Evolutionary conservation across 208 protist species (phyloP).

Genomic region (Leishmania aethiopica): DNA sequence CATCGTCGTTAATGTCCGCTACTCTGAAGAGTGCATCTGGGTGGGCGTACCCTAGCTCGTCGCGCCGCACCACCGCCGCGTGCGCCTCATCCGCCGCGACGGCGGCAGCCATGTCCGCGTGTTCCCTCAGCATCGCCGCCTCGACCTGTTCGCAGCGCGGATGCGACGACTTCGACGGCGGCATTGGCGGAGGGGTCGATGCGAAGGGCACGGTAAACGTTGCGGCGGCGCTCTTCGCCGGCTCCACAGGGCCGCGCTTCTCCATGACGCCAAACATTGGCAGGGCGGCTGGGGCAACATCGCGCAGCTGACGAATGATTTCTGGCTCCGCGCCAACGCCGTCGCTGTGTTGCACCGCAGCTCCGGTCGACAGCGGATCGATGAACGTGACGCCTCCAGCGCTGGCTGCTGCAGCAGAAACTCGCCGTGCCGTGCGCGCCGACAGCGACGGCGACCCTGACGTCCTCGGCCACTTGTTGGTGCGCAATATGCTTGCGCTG

Average conservation of each 20-base stretch:
- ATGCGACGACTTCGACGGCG: not conserved
- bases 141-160: not conserved
- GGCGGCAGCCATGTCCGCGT: not conserved
- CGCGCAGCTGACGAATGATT: conserved; percentile 8
- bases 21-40: conserved; percentile 53
- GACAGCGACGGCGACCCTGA: not conserved
- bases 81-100: not conserved
- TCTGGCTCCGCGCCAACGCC: not conserved
- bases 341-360: not conserved
- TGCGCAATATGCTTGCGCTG: not conserved
- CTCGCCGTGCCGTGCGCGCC: not conserved
- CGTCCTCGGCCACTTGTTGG: not conserved
- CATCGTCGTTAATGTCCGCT: conserved; percentile 84
- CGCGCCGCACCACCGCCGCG: conserved; percentile 16
- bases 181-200: not conserved
- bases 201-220: not conserved
- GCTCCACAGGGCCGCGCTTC: too few relatives aligned
- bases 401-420: not conserved
- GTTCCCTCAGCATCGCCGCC: not conserved
- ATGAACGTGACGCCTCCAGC: not conserved
- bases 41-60: conserved; percentile 47
- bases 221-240: not conserved
- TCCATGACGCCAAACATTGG: not conserved
- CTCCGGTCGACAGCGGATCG: not conserved
- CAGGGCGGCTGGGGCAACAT: conserved; percentile 4